Evolutionary conservation across 352 stramenopile genomes (phyloP).

Genomic region (Globisporangium megalacanthum): DNA sequence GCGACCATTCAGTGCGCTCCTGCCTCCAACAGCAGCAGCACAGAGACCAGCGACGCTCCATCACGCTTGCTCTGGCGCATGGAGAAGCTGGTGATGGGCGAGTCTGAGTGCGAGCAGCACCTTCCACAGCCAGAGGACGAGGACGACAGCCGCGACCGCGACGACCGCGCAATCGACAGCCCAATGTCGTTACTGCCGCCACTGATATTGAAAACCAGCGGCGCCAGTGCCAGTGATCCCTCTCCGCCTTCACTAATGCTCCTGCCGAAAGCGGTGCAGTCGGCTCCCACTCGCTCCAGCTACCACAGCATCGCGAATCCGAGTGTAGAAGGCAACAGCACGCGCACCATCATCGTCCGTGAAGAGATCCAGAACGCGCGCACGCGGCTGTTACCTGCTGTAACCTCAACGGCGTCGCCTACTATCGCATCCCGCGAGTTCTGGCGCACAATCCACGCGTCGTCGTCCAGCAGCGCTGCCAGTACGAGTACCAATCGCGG

Average conservation of each 20-base stretch:
- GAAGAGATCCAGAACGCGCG: constrained; percentile 6
- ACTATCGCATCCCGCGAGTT: neutral
- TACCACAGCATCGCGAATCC: neutral
- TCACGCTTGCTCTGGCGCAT: neutral
- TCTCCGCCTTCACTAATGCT: neutral
- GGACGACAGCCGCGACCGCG: neutral
- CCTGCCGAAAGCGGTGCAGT: constrained; percentile 5
- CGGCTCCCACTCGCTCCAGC: constrained; percentile 2
- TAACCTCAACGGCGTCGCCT: neutral
- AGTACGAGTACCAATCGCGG: constrained; percentile 6
- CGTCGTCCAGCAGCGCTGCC: neutral
- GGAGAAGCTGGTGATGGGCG: neutral
- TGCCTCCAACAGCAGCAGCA: neutral
- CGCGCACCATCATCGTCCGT: neutral
- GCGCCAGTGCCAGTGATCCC: neutral
- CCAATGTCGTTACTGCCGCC: neutral
- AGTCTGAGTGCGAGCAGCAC: constrained; percentile 1
- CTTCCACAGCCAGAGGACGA: constrained; percentile 1
- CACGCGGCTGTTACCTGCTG: constrained; percentile 3
- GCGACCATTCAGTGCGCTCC: neutral
- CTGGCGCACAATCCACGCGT: neutral
- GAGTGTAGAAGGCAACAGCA: neutral
- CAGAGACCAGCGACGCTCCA: neutral
- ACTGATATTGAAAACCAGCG: neutral
- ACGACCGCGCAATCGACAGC: neutral